These are phyloP conservation scores for Myxozyma neotropica DNA, from an alignment of 805 yeast genomes.

Conservation along the genomic window DNA sequence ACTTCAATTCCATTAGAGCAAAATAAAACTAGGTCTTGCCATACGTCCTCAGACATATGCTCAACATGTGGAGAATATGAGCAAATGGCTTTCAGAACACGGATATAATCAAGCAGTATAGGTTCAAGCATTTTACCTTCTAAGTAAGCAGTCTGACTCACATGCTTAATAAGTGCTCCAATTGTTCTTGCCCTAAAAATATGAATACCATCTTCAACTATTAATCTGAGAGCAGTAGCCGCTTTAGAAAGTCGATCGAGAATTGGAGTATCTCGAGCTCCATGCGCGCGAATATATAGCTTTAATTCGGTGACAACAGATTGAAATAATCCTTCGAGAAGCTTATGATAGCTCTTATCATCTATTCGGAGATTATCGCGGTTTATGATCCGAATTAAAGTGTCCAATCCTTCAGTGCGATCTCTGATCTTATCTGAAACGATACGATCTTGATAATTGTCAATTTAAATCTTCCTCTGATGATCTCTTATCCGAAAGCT, in stretches of 20 bases:
- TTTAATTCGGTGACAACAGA: slow-evolving; percentile 21
- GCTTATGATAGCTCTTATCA: slow-evolving; percentile 28
- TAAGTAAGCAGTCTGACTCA: slow-evolving; percentile 9
- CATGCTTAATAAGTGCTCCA: slow-evolving; percentile 22
- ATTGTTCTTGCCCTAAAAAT: slow-evolving; percentile 21
- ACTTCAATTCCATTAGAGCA: slow-evolving; percentile 9
- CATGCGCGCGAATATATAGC: slow-evolving; percentile 11
- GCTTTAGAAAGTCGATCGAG: slow-evolving; percentile 14
- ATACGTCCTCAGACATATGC: slow-evolving; percentile 23
- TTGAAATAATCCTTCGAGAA: slow-evolving; percentile 25
- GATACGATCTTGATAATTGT: not conserved
- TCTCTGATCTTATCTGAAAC: slow-evolving; percentile 26
- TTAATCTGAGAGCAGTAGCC: slow-evolving; percentile 16
- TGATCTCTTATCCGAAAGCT: not conserved
- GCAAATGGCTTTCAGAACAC: slow-evolving; percentile 25
- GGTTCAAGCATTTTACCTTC: slow-evolving; percentile 25
- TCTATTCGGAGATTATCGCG: not conserved
- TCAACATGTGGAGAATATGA: slow-evolving; percentile 34
- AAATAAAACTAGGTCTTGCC: slow-evolving; percentile 18
- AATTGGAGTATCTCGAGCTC: not conserved
- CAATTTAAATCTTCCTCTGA: not conserved
- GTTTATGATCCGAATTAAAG: slow-evolving; percentile 9
- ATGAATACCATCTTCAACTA: slow-evolving; percentile 18
- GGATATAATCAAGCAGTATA: slow-evolving; percentile 28
- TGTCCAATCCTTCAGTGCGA: slow-evolving; percentile 26